Evolutionary conservation across 2,329 filamentous ascomycete species (phyloP).

Genomic region (Amphichorda felina): DNA sequence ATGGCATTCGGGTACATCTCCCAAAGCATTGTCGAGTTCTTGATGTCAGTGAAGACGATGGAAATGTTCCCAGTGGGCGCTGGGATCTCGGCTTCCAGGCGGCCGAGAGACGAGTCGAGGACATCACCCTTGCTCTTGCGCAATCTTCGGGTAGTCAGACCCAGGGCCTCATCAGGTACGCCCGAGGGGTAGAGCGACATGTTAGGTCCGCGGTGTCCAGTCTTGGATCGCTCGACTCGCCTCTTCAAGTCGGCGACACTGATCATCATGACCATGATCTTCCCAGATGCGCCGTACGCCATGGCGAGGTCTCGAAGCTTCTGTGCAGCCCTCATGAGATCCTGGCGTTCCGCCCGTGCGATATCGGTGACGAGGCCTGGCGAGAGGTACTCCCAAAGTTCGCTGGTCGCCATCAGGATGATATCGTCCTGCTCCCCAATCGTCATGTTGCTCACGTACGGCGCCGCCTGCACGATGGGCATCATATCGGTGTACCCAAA

Average conservation of each 20-base stretch:
- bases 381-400: conserved; percentile 90
- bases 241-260: conserved; percentile 85
- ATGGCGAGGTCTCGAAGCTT: conserved; percentile 92
- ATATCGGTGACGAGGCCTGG: conserved; percentile 88
- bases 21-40: conserved; percentile 93
- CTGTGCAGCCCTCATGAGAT: conserved; percentile 90
- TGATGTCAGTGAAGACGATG: conserved; percentile 98
- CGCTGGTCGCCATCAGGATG: conserved; percentile 78
- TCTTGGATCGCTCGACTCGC: conserved; percentile 60
- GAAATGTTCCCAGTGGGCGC: conserved; percentile 83
- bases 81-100: conserved; percentile 82
- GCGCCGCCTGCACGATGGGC: conserved; percentile 85
- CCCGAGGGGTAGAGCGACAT: conserved; percentile 74
- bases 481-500: conserved; percentile 93
- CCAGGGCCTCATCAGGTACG: conserved; percentile 55
- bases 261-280: conserved; percentile 99
- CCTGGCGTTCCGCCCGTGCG: conserved; percentile 70
- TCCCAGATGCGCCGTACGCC: conserved; percentile 83
- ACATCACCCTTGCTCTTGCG: conserved; percentile 53
- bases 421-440: conserved; percentile 87
- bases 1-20: conserved; percentile 91
- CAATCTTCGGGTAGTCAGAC: conserved; percentile 42
- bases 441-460: conserved; percentile 66
- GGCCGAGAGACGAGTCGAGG: conserved; percentile 77
- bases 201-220: conserved; percentile 60